Conservation (phyloP, 257 asterid genomes). For the Plectranthus barbatus region DNA sequence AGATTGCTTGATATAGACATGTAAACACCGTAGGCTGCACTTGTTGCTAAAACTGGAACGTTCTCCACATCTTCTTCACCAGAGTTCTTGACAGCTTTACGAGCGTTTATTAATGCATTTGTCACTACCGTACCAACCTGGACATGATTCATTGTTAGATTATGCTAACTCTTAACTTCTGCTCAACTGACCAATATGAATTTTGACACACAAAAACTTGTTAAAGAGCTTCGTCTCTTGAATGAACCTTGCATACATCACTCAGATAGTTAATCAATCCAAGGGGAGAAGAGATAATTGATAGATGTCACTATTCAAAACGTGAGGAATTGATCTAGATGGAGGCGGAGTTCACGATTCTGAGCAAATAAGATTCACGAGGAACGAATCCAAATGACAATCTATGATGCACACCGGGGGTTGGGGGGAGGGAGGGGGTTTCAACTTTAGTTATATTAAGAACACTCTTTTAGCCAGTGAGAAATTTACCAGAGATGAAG, state of each 20-base stretch:
- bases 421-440: too few species aligned
- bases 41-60: conserved; percentile 73
- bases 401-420: background rate
- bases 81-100: conserved; percentile 59
- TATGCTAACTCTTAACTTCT: background rate
- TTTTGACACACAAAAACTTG: background rate
- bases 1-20: conserved; percentile 92
- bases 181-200: background rate
- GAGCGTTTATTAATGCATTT: conserved; percentile 66
- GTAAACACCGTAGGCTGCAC: conserved; percentile 81
- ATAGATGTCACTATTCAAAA: background rate
- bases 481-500: conserved; percentile 81
- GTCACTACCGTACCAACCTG: conserved; percentile 82
- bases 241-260: background rate
- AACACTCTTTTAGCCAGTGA: background rate
- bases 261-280: too few species aligned
- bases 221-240: background rate
- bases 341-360: background rate
- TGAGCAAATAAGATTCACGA: background rate
- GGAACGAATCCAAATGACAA: background rate
- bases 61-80: conserved; percentile 52
- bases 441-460: background rate
- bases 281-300: too few species aligned
- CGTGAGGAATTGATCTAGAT: background rate
- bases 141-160: conserved; percentile 4